Evolutionary conservation across 1,139 yeast genomes (phyloP), one percentile per base, ranked within the genome.

Genomic region (Eremothecium coryli): DNA sequence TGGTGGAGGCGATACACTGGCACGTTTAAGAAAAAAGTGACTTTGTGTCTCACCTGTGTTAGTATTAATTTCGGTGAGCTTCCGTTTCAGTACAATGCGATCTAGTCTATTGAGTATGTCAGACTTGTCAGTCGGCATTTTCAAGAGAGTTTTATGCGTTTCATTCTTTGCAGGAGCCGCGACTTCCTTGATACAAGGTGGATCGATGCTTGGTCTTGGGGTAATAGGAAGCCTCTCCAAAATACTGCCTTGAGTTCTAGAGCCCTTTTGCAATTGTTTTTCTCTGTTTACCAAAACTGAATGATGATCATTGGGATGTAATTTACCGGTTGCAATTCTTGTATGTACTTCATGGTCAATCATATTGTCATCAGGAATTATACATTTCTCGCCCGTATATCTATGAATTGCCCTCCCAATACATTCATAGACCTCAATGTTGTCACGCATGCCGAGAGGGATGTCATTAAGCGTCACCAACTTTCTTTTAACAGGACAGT

Each of bases 231-330:
- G n/a, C n/a, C n/a, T n/a, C n/a, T n/a, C n/a, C n/a, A n/a, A n/a
- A n/a, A n/a, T n/a, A n/a, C n/a, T n/a, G n/a, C n/a, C n/a, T n/a
- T n/a, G n/a, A n/a, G n/a, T n/a, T n/a, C n/a, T n/a, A n/a, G n/a
- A n/a, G n/a, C n/a, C 30, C 13, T 50, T 27, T 29, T 50, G 52
- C 15, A 55, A 29, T 24, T 39, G 44, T 10, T 40, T 48, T 30
- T 54, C 61, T 43, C 68, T 60, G 39, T 64, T 59, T 2, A 58
- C 50, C 21, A 76, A 41, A 2, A 59, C 63, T 12, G 56, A 49
- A 26, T 62, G 58, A 46, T 72, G 78, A 6, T 77, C 67, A 23
- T 70, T 65, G 0, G 96, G 95, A 50, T 79, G 73, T 5, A 82
- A 48, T 10, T 64, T 66, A 0, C 94, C 96, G 11, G 48, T 49